Conservation (phyloP, 2,329 filamentous ascomycete genomes). For the Pseudonectria foliicola region DNA sequence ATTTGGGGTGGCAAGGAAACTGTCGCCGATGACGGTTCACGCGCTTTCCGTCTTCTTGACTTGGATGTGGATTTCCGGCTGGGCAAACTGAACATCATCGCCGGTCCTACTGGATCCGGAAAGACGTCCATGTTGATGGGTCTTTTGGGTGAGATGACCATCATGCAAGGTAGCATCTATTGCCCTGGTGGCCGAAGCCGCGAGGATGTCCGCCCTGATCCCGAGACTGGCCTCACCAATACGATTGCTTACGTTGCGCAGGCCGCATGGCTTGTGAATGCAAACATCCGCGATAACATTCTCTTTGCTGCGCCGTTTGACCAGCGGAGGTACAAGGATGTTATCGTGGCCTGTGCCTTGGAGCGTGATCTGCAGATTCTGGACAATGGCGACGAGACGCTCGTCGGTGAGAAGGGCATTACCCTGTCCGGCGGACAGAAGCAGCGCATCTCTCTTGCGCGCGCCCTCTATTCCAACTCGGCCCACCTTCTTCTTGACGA, state of each 20-base stretch:
- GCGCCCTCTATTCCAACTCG: conserved; percentile 93
- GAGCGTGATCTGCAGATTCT: conserved; percentile 89
- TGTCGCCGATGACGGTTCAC: conserved; percentile 57
- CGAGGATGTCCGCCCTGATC: conserved; percentile 74
- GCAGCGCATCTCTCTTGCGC: conserved; percentile 92
- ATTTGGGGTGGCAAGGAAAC: conserved; percentile 73
- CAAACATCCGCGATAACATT: conserved; percentile 93
- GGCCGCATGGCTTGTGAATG: conserved; percentile 94
- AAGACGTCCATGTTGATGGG: conserved; percentile 97
- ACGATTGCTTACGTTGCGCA: conserved; percentile 95
- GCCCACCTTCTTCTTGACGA: conserved; percentile 88
- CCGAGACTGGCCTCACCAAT: conserved; percentile 79
- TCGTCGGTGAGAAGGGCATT: conserved; percentile 96
- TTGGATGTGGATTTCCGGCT: conserved; percentile 76
- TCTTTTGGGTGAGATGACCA: conserved; percentile 89
- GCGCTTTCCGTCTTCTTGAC: conserved; percentile 76
- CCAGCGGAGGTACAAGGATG: conserved; percentile 74
- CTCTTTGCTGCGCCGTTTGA: conserved; percentile 78
- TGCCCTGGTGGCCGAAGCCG: conserved; percentile 80
- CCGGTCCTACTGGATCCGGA: conserved; percentile 86
- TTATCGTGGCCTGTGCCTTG: conserved; percentile 84
- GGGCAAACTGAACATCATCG: conserved; percentile 84
- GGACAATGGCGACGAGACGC: conserved; percentile 83
- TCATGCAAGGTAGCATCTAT: conserved; percentile 71
- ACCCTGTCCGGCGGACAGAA: conserved; percentile 96